These are phyloP conservation scores for Pichia sp. DNA, from an alignment of 1,139 yeast genomes.

Conservation along the genomic window DNA sequence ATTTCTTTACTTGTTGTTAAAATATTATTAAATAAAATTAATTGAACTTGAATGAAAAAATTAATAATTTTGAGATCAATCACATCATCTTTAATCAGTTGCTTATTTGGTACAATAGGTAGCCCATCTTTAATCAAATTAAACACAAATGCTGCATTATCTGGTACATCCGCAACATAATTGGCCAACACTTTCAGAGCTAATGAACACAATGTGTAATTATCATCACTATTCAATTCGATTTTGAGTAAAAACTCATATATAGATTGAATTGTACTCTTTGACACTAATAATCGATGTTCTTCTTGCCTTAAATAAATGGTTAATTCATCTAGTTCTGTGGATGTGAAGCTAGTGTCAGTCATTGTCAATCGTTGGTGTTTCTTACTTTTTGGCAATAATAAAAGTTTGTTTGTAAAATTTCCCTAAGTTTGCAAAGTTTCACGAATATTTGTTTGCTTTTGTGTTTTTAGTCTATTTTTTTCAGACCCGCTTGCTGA, in stretches of 20 bases:
- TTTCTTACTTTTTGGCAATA: background rate
- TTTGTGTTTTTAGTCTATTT: too few species aligned
- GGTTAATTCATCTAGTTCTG: constrained; percentile 10
- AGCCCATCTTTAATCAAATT: background rate
- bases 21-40: constrained; percentile 11
- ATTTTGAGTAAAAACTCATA: constrained; percentile 1
- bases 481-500: too few species aligned
- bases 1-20: constrained; percentile 6
- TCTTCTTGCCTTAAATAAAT: constrained; percentile 5
- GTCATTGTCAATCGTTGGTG: background rate
- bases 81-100: background rate
- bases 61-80: background rate
- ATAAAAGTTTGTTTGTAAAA: too few species aligned
- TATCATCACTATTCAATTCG: background rate
- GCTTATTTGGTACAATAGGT: background rate
- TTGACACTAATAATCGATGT: constrained; percentile 3
- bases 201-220: background rate
- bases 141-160: constrained; percentile 8
- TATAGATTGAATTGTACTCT: constrained; percentile 4
- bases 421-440: too few species aligned
- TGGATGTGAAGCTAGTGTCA: too few species aligned
- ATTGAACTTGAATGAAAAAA: constrained; percentile 5
- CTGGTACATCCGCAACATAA: constrained; percentile 21
- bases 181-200: constrained; percentile 17
- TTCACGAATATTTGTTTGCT: too few species aligned